Base-by-base conservation (phyloP, 257 asterid species). In the Solanum phureja region DNA sequence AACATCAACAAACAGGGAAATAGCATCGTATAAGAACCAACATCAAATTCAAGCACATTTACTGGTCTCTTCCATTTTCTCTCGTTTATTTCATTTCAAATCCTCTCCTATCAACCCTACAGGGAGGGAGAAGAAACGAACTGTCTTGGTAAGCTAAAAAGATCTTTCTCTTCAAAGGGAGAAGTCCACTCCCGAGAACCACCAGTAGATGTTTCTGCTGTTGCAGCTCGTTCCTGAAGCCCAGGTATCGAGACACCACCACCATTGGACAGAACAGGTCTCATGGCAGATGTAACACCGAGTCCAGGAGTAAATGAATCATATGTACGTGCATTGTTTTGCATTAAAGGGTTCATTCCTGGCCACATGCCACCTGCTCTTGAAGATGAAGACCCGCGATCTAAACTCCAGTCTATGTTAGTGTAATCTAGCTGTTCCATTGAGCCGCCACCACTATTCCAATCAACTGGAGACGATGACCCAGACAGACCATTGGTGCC, bases 91-190 rank as follows among this genome's bases (percentile, higher is more conserved):
- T 90, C 87, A 71, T 68, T 71, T 24, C 62, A 79, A 81, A 23
- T 37, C 89, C 69, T 4, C 11, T 64, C 38, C 60, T 4, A 52
- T 37, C 14, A 29, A 74, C 89, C 89, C 93, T 90, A 97, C 89
- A 91, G 96, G 85, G 98, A 81, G 79, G 99, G 99, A 83, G 98
- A 93, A 88, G 97, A 95, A 94, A 97, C 99, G 89, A 96, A 96
- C 94, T 95, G 99, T 88, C 98, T 93, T 91, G 96, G 93, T 83
- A 94, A 89, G 93, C 98, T 92, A 91, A 96, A 96, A 88, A 94
- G 91, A 60, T 96, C 99, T 85, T 85, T 94, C 91, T 96, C 99
- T 86, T 96, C 99, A 74, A 96, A 96, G 3, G 99, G 98, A 84
- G 99, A 96, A 64, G 95, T 89, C 98, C 99, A 96, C 87, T 95